A percentile compares a stretch with the other conserved stretches of the same genome.
Evolutionary conservation across 1,284 basidiomycete genomes (phyloP).

Genomic region (Leccinum solheimii): DNA sequence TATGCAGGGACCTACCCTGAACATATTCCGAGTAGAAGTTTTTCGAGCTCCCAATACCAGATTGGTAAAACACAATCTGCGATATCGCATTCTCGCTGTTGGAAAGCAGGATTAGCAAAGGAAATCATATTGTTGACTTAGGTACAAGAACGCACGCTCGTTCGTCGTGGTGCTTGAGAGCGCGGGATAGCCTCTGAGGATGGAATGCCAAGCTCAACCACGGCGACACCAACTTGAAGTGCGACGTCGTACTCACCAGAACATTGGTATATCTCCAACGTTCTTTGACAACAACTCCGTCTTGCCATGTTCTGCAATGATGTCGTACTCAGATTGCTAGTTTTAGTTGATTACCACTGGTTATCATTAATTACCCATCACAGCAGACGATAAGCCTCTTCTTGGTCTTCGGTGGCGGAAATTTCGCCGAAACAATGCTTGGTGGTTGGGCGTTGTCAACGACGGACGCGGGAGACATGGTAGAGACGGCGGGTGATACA

Average conservation of each 20-base stretch:
- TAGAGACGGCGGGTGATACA: neutral
- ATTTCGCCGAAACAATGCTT: neutral
- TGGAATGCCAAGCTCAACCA: conserved; percentile 33
- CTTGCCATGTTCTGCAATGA: conserved; percentile 38
- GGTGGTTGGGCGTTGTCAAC: conserved; percentile 1
- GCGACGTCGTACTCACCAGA: conserved; percentile 42
- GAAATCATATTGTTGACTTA: neutral
- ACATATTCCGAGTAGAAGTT: conserved; percentile 56
- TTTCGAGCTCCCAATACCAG: conserved; percentile 64
- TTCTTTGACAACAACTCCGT: conserved; percentile 46
- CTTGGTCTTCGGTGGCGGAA: conserved; percentile 8
- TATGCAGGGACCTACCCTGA: conserved; percentile 38
- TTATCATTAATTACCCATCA: conserved; percentile 53
- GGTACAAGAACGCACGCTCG: conserved; percentile 40
- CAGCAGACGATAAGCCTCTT: conserved; percentile 68
- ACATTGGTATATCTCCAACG: conserved; percentile 64
- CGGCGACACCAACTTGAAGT: neutral
- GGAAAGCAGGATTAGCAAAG: neutral
- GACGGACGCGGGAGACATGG: conserved; percentile 18
- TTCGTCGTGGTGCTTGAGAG: conserved; percentile 56
- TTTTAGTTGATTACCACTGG: neutral
- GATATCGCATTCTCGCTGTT: conserved; percentile 48
- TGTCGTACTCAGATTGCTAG: neutral
- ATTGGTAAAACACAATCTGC: conserved; percentile 71
- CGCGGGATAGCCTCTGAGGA: conserved; percentile 45